These are phyloP conservation scores for Anthoceros angustus DNA, from an alignment of 225 moss, liverwort and hornwort genomes.

Conservation along the genomic window DNA sequence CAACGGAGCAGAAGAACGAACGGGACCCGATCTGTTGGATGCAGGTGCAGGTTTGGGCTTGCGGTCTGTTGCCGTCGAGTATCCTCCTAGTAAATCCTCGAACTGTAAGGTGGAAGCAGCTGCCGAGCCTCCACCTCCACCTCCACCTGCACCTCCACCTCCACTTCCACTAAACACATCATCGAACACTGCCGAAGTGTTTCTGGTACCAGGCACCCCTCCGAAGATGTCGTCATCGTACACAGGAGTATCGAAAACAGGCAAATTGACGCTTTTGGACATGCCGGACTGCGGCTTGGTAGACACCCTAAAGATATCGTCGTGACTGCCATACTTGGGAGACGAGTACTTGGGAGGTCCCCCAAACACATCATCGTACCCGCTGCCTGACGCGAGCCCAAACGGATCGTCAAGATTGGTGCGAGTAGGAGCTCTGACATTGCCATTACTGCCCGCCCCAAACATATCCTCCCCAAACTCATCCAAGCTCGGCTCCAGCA, in stretches of 20 bases:
- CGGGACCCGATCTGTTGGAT: constrained; percentile 28
- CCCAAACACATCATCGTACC: constrained; percentile 45
- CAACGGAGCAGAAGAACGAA: constrained; percentile 14
- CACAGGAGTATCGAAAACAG: background rate
- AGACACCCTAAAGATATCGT: background rate
- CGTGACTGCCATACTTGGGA: constrained; percentile 31
- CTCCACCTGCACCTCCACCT: too few relatives aligned
- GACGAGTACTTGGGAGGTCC: constrained; percentile 21
- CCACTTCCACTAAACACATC: constrained; percentile 13
- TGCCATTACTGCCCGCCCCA: background rate
- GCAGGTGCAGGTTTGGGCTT: constrained; percentile 26
- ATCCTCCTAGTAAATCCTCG: constrained; percentile 51
- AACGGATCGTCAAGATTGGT: background rate
- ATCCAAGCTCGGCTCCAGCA: background rate
- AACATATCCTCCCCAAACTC: background rate
- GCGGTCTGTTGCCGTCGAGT: constrained; percentile 30
- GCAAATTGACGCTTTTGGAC: background rate
- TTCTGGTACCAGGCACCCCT: background rate
- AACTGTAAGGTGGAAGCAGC: background rate
- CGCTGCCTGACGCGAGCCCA: constrained; percentile 22
- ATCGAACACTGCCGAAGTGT: constrained; percentile 13
- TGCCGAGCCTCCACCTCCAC: too few relatives aligned
- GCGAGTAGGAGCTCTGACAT: background rate
- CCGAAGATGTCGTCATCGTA: constrained; percentile 4
- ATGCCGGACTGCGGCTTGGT: background rate